Conservation (phyloP, 306 rosid species). For the Gynostemma pentaphyllum region DNA sequence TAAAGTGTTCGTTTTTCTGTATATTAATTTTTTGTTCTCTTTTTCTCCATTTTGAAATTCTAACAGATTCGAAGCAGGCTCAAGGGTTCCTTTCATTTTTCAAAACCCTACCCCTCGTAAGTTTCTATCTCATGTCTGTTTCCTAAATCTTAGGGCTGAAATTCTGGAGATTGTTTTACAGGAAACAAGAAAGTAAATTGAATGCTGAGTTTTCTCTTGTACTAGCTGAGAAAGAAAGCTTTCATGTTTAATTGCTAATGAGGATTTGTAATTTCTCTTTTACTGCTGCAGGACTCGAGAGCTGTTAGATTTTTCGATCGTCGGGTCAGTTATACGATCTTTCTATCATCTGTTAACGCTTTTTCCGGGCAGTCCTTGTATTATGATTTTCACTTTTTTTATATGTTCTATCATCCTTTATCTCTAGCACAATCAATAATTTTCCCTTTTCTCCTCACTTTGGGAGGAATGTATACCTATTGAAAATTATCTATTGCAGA, state of each 20-base stretch:
- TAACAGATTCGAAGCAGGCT: slow-evolving; percentile 80
- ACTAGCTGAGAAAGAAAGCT: background rate
- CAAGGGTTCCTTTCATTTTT: slow-evolving; percentile 93
- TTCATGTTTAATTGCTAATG: background rate
- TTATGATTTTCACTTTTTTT: background rate
- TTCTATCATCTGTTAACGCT: slow-evolving; percentile 9
- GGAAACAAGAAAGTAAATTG: background rate
- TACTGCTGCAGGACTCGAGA: slow-evolving; percentile 68
- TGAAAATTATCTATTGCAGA: background rate
- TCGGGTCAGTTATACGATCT: slow-evolving; percentile 42
- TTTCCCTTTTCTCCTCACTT: no score
- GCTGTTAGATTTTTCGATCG: slow-evolving; percentile 89
- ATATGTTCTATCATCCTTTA: no score
- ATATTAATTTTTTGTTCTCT: background rate
- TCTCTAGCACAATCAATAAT: no score
- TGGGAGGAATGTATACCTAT: no score
- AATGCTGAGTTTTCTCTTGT: background rate
- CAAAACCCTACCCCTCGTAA: slow-evolving; percentile 68
- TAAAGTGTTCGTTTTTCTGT: slow-evolving; percentile 10
- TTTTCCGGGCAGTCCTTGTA: background rate
- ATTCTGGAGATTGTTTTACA: background rate
- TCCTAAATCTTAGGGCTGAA: background rate
- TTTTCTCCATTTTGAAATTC: slow-evolving; percentile 2
- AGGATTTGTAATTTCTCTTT: background rate
- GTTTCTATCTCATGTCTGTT: slow-evolving; percentile 16